Conservation (phyloP, 2,329 filamentous ascomycete genomes). For the Aspergillus luchuensis region DNA sequence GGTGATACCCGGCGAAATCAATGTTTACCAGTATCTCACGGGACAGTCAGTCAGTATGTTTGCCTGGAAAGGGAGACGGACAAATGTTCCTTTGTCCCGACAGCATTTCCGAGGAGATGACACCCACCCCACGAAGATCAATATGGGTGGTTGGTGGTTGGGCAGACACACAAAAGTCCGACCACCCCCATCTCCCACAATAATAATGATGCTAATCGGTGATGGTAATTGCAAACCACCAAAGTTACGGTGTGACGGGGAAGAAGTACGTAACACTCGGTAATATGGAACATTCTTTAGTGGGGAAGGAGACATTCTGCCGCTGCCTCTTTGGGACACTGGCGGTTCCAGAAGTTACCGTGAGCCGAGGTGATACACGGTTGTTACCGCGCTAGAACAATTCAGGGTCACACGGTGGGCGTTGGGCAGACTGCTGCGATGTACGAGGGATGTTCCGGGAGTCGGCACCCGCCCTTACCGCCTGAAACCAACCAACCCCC, state of each 20-base stretch:
- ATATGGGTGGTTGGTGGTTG: not conserved
- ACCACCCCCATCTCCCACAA: not conserved
- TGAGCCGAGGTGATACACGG: not conserved
- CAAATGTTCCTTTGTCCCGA: not conserved
- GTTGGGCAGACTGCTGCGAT: not conserved
- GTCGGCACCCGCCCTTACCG: conserved; percentile 14
- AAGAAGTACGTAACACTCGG: conserved; percentile 2
- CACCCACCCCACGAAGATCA: not conserved
- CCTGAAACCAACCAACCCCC: conserved; percentile 7
- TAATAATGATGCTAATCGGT: not conserved
- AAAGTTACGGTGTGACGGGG: conserved; percentile 6
- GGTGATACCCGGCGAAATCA: not conserved
- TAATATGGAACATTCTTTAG: conserved; percentile 14
- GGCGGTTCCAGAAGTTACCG: conserved; percentile 14
- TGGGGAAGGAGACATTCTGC: conserved; percentile 9
- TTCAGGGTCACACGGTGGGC: not conserved
- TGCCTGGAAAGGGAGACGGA: not conserved
- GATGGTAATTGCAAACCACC: not conserved
- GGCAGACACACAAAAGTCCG: not conserved
- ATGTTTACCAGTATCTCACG: not conserved
- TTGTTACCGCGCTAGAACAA: not conserved
- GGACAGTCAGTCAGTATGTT: not conserved
- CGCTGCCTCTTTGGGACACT: not conserved
- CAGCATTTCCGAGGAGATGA: not conserved
- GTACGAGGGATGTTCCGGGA: conserved; percentile 6